These are phyloP conservation scores for Monilinia vaccinii-corymbosi DNA, from an alignment of 2,329 filamentous ascomycete genomes.

Conservation along the genomic window DNA sequence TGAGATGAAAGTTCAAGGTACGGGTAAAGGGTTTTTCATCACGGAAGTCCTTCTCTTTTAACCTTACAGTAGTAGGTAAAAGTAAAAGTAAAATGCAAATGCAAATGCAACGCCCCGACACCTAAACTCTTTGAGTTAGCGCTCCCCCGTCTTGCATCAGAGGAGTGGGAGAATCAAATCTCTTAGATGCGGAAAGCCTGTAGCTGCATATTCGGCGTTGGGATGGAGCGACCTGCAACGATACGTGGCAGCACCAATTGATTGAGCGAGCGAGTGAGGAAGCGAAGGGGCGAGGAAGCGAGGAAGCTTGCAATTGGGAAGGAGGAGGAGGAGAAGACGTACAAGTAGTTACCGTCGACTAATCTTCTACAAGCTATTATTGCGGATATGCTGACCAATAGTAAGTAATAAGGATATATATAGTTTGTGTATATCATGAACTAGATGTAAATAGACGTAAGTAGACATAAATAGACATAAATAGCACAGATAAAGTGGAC, in stretches of 20 bases:
- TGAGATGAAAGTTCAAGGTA: too few relatives aligned
- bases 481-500: not conserved
- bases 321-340: not conserved
- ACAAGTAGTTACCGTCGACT: too few relatives aligned
- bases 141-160: conserved; percentile 18
- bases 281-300: not conserved
- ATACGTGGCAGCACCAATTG: conserved; percentile 25
- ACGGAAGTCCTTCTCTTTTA: conserved; percentile 1
- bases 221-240: conserved; percentile 17
- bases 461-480: not conserved
- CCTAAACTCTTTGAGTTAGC: conserved; percentile 13
- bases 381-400: not conserved
- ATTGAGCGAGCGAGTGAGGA: not conserved
- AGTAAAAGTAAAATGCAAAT: conserved; percentile 9
- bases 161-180: conserved; percentile 13
- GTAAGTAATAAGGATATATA: too few relatives aligned
- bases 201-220: conserved; percentile 25
- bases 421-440: too few relatives aligned
- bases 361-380: too few relatives aligned
- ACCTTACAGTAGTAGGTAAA: too few relatives aligned
- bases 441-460: not conserved
- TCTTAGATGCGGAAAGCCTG: conserved; percentile 14
- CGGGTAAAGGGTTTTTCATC: not conserved
- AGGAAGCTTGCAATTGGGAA: not conserved
- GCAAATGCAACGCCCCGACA: conserved; percentile 15